These are phyloP conservation scores for Fraxinus pennsylvanica DNA, from an alignment of 257 asterid species.

Conservation along the genomic window DNA sequence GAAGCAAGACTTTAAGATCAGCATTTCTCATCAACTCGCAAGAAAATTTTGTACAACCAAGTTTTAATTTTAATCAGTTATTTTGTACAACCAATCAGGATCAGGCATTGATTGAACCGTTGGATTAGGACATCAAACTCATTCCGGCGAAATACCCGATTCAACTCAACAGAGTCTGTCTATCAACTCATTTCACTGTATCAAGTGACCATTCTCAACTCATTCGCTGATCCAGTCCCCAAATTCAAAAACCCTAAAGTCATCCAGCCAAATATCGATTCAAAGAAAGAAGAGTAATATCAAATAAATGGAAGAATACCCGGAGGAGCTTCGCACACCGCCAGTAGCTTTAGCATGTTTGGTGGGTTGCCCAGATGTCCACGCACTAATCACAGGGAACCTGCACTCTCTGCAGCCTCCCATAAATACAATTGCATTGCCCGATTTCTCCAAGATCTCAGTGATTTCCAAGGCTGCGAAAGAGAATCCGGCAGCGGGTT, in stretches of 20 bases:
- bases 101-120: not conserved
- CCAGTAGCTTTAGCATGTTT: slow-evolving; percentile 77
- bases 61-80: too few relatives aligned
- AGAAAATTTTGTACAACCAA: too few relatives aligned
- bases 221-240: not conserved
- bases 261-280: not conserved
- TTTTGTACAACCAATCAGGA: not conserved
- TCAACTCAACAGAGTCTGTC: not conserved
- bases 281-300: not conserved
- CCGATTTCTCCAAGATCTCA: slow-evolving; percentile 88
- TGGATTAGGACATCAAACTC: not conserved
- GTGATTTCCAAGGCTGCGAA: slow-evolving; percentile 55
- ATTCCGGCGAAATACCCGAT: not conserved
- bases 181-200: not conserved
- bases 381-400: slow-evolving; percentile 66
- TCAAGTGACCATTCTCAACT: not conserved
- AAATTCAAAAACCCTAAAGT: not conserved
- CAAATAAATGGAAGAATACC: slow-evolving; percentile 76
- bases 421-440: slow-evolving; percentile 83
- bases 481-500: slow-evolving; percentile 39
- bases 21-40: too few relatives aligned
- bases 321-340: slow-evolving; percentile 91
- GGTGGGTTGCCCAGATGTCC: slow-evolving; percentile 85
- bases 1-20: too few relatives aligned
- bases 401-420: slow-evolving; percentile 91